Base-by-base conservation (phyloP, 305 asterid species). In the Nicotiana rustica region DNA sequence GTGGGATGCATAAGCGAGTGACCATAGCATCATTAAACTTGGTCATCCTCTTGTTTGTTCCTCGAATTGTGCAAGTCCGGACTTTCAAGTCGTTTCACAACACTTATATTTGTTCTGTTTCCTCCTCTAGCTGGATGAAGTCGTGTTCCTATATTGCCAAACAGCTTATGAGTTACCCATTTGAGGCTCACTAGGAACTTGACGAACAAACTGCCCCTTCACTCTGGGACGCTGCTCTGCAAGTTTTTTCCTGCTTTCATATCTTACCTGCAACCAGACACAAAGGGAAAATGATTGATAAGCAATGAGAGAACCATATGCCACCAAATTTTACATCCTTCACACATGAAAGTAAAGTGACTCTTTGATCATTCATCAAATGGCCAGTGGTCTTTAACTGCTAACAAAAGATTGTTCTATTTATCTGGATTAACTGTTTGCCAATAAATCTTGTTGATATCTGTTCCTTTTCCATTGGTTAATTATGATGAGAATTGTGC, bases 181-280 rank as follows among this genome's bases (percentile, higher is more conserved):
- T 52, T 89, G 91, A 67, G 85, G 67, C 52, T 91, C 95, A 66
- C 86, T 85, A 33, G 88, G 85, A 65, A 78, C 81, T 78, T 92
- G 98, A 25, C 99, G 97, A 86, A 96, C 96, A 85, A 96, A 96
- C 84, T 96, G 99, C n/a, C 99, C 99, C 83, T 93, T 94, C 81
- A 96, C 94, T 62, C 99, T 91, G 31, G 97, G 99, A 10, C 99
- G 91, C 84, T 92, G 93, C 87, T 96, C 97, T 21, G 98, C 99
- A 83, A 96, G 94, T 86, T 94, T 93, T 85, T 94, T 91, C 81
- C 99, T 91, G 86, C 98, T 96, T 85, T 94, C 99, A 10, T 96
- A 96, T 17, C 98, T 84, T 78, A 96, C 99, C 99, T 96, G 91
- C 67, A 44, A 29, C 70, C 82, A 86, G 81, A 55, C 68, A 75